Percentiles rank a stretch among this genome's conserved stretches.
phyloP scores from a whole-genome alignment of 1,139 yeast species.

The Saccharomycopsis phalli region DNA sequence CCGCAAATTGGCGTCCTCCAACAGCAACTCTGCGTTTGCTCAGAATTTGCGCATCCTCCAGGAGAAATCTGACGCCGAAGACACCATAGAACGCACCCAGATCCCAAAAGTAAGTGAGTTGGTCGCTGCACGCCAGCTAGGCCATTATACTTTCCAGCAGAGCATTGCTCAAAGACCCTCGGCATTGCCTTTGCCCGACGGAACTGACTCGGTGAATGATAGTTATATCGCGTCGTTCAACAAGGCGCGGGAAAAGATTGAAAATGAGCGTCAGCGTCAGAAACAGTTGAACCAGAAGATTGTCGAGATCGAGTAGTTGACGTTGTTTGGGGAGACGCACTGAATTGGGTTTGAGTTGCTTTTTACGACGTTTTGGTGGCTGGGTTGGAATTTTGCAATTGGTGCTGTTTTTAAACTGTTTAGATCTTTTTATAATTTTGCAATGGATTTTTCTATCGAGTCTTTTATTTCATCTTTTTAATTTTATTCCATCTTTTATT shows the following conservation, averaged over 20 bases:
- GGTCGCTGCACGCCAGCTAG: slow-evolving; percentile 15
- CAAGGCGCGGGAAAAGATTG: slow-evolving; percentile 12
- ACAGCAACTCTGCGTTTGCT: slow-evolving; percentile 13
- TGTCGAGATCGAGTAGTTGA: too few species aligned
- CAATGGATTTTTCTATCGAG: too few species aligned
- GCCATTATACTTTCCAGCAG: slow-evolving; percentile 18
- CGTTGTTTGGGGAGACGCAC: too few species aligned
- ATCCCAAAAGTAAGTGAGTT: slow-evolving; percentile 17
- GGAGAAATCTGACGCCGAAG: not conserved
- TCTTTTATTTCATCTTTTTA: too few species aligned
- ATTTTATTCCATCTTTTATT: too few species aligned
- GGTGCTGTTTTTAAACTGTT: too few species aligned
- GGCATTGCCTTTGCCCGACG: slow-evolving; percentile 18
- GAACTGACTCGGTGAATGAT: slow-evolving; percentile 14
- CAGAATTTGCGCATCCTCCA: slow-evolving; percentile 13
- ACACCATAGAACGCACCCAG: slow-evolving; percentile 1
- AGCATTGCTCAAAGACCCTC: slow-evolving; percentile 15
- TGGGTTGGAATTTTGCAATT: too few species aligned
- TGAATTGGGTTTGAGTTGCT: not conserved
- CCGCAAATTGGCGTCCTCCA: slow-evolving; percentile 13
- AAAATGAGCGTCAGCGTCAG: slow-evolving; percentile 4
- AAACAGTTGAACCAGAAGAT: too few species aligned
- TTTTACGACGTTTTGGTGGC: too few species aligned
- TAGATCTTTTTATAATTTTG: too few species aligned
- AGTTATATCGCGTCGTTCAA: slow-evolving; percentile 19